phyloP scores from a whole-genome alignment of 139 green algal genomes.

The Choricystis sp. region DNA sequence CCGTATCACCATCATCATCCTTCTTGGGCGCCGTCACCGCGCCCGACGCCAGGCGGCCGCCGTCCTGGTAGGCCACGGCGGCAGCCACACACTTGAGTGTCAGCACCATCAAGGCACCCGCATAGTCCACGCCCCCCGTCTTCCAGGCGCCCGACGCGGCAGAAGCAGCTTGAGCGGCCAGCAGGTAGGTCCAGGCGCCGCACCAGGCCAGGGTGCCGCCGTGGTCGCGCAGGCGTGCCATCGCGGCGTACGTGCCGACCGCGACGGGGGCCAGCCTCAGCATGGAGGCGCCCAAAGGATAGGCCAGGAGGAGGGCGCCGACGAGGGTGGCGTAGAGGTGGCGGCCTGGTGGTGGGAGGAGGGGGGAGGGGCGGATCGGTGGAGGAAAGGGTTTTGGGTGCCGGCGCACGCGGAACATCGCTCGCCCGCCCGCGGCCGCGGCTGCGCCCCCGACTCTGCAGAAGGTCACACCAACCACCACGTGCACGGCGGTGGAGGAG shows the following conservation, averaged over 20 bases:
- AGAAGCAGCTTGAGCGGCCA: constrained; percentile 46
- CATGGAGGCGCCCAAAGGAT: constrained; percentile 52
- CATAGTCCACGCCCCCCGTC: constrained; percentile 59
- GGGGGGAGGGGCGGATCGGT: neutral
- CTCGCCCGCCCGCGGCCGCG: too few relatives aligned
- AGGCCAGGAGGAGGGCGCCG: constrained; percentile 54
- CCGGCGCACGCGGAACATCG: too few relatives aligned
- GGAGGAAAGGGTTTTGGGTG: neutral
- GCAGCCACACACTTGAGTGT: constrained; percentile 66
- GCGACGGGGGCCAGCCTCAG: constrained; percentile 28
- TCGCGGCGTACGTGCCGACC: constrained; percentile 38
- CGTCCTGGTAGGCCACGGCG: constrained; percentile 33
- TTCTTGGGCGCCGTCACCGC: too few relatives aligned
- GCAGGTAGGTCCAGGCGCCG: constrained; percentile 53
- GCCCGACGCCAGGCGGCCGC: constrained; percentile 6
- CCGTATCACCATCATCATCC: neutral
- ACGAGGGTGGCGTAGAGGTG: constrained; percentile 42
- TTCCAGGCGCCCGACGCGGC: constrained; percentile 62
- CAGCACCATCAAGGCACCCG: constrained; percentile 65
- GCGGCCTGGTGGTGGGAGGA: constrained; percentile 18
- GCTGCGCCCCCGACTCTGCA: too few relatives aligned
- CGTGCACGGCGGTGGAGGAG: too few relatives aligned
- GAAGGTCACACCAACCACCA: too few relatives aligned
- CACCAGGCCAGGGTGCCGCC: constrained; percentile 46
- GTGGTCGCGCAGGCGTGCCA: constrained; percentile 28